Evolutionary conservation across 805 yeast genomes (phyloP), one percentile per base, ranked within the genome.

Genomic region (Jamesozyma lodderae): DNA sequence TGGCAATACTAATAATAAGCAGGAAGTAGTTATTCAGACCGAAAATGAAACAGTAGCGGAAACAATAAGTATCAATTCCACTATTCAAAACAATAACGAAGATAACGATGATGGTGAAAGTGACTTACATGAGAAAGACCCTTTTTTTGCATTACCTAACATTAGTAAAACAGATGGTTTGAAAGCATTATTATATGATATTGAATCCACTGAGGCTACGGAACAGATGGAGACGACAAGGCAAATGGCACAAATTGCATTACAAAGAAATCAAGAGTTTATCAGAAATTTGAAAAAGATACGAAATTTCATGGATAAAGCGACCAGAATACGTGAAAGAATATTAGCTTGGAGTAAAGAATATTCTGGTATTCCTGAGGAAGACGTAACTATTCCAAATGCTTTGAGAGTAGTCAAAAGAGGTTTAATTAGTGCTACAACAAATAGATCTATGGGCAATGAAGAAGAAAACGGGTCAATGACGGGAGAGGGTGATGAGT

Each of bases 261-360:
- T 86, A 32, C 95, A 88, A 59, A 76, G 90, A 44, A 75, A 79
- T 41, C 87, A 85, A 53, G 97, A 92, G 59, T 90, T 81, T 55
- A 79, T 87, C 36, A 71, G 90, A 51, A 82, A 87, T 43, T 64
- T 92, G 51, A 67, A 75, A n/a, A 73, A 69, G 25, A 70, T 92
- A 26, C 70, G 96, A 48, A 71, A 71, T 50, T 94, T 87, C 1
- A 64, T 90, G 20, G 76, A 82, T 25, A 73, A 83, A 50, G 90
- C 95, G 0, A 84, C 82, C 48, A 66, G 90, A 43, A 69, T 82
- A 47, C 79, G 84, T 48, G 72, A 72, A 32, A 75, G 77, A 46
- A 72, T 92, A 33, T 72, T 69, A 45, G 72, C 75, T 47, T 90
- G 97, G 97, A 83, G 92, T 40, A 73, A 73, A 50, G 96, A 88